Evolutionary conservation across 1,139 yeast species (phyloP).

Genomic region (Candida dubliniensis): DNA sequence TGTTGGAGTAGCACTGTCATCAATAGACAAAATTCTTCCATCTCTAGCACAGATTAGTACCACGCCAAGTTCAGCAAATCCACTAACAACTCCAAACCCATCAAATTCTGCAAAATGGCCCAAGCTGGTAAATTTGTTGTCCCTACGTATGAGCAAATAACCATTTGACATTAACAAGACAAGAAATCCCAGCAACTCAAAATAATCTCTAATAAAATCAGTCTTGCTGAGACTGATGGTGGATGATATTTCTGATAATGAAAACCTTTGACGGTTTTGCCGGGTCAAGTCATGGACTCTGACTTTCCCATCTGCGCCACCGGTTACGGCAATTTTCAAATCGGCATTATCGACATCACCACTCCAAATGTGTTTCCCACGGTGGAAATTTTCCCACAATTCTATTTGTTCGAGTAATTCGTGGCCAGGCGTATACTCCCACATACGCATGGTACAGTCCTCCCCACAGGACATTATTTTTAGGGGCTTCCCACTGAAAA

Average conservation of each 20-base stretch:
- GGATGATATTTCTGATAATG: constrained; percentile 30
- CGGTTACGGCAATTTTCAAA: constrained; percentile 59
- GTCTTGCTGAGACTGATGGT: constrained; percentile 33
- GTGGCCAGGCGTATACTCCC: constrained; percentile 49
- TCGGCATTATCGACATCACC: constrained; percentile 54
- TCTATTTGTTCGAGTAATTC: constrained; percentile 26
- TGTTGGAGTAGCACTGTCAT: constrained; percentile 27
- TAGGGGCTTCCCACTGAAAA: constrained; percentile 36
- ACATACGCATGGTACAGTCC: constrained; percentile 82
- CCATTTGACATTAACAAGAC: constrained; percentile 68
- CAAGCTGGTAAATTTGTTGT: constrained; percentile 30
- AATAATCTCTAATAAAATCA: constrained; percentile 66
- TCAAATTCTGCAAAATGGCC: constrained; percentile 29
- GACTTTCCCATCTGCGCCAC: constrained; percentile 89
- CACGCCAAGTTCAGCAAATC: constrained; percentile 38
- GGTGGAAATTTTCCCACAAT: constrained; percentile 60
- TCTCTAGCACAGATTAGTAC: constrained; percentile 52
- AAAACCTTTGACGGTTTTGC: constrained; percentile 20
- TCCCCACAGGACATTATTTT: constrained; percentile 73
- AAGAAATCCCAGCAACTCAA: constrained; percentile 39
- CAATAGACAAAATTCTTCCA: constrained; percentile 52
- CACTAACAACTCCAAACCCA: constrained; percentile 53
- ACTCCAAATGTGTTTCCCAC: constrained; percentile 88
- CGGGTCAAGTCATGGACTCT: constrained; percentile 53
- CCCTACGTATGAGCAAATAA: constrained; percentile 36